Percentiles rank a stretch among this genome's conserved stretches.
Evolutionary conservation across 192 early-diverging fungal genomes (phyloP).

Genomic region (Tieghemiomyces parasiticus): DNA sequence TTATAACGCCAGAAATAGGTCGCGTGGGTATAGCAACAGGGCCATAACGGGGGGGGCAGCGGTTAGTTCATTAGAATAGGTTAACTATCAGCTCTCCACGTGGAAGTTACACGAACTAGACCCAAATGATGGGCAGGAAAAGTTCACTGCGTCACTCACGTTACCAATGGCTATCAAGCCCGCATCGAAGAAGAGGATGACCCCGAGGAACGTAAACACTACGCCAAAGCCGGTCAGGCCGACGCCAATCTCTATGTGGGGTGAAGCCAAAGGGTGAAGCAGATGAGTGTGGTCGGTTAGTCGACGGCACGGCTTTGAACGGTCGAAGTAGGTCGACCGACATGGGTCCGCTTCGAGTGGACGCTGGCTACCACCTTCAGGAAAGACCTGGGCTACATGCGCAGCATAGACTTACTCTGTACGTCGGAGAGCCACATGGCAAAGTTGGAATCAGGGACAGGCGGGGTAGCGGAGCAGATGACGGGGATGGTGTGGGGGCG

Average conservation of each 20-base stretch:
- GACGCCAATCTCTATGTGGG: slow-evolving; percentile 61
- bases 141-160: too few relatives aligned
- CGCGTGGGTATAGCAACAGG: background rate
- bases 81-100: too few relatives aligned
- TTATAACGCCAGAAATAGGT: background rate
- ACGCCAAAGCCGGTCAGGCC: slow-evolving; percentile 86
- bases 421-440: background rate
- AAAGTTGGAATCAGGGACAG: background rate
- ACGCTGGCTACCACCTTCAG: background rate
- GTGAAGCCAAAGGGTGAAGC: background rate
- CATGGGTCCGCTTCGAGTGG: background rate
- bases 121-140: too few relatives aligned
- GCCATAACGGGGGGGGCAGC: too few relatives aligned
- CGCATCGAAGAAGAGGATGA: slow-evolving; percentile 90
- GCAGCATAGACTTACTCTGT: background rate
- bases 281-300: background rate
- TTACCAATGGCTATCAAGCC: slow-evolving; percentile 94
- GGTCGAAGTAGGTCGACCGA: background rate
- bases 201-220: slow-evolving; percentile 82
- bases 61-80: too few relatives aligned
- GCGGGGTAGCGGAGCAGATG: background rate
- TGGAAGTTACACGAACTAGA: too few relatives aligned
- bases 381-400: background rate
- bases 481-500: background rate
- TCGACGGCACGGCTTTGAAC: background rate